Base-by-base conservation (phyloP, 225 moss, liverwort and hornwort genomes). In the Bryoerythrophyllum caledonicum region DNA sequence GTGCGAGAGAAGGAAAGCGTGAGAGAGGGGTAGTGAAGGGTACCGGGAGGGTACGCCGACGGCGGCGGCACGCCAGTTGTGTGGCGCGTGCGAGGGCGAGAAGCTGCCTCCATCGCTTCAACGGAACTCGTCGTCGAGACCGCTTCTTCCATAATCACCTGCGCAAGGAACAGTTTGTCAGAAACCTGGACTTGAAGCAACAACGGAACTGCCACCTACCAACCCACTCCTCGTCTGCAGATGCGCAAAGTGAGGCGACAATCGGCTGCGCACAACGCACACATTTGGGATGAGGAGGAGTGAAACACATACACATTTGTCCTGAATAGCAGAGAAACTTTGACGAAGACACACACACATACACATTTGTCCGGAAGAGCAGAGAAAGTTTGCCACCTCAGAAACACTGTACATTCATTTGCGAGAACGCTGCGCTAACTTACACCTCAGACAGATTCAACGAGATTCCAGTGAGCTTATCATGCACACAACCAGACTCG, bases 1-100 rank as follows among this genome's bases (percentile, higher is more conserved):
- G n/a, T n/a, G n/a, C n/a, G n/a, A n/a, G n/a, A n/a, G n/a, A n/a
- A n/a, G n/a, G n/a, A n/a, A n/a, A n/a, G n/a, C n/a, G n/a, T 21
- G n/a, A 43, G 52, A 11, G 28, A 70, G 55, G 5, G 19, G 27
- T 24, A 32, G 34, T 35, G 24, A 46, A 38, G 49, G 56, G 24
- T 76, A 83, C 84, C 84, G 10, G 76, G 80, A 77, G 84, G 84
- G 52, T 84, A 84, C 3, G 80, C n/a, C 21, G 53, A 55, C 41
- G 69, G 84, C 28, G 80, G 55, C 2, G 60, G 37, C 9, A 80
- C 52, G 71, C 86, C 82, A 5, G 76, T 70, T 34, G 79, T 70
- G 76, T 86, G 82, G 54, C 79, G 82, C 74, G 56, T 46, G 64
- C 70, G 79, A 79, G 71, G 44, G n/a, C 60, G 60, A 53, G 70